phyloP scores from a whole-genome alignment of 805 yeast species.

The Ogataea pignaliae region DNA sequence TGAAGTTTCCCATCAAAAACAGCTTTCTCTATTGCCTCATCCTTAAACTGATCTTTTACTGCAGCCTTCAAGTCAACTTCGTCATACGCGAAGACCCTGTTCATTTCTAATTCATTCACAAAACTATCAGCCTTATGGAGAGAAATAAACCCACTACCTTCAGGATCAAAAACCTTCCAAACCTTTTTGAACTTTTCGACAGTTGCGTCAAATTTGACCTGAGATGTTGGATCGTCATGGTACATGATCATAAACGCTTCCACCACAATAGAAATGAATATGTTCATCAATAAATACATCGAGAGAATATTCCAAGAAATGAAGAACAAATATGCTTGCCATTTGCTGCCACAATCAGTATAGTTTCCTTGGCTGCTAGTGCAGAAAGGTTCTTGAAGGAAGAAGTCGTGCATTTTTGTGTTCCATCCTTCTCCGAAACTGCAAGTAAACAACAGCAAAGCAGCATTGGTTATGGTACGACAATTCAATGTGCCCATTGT shows the following conservation, averaged over 20 bases:
- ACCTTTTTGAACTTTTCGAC: constrained; percentile 58
- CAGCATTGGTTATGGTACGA: constrained; percentile 72
- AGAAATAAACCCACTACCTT: constrained; percentile 63
- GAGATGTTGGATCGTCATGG: constrained; percentile 37
- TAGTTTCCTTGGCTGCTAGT: constrained; percentile 30
- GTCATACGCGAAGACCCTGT: constrained; percentile 4
- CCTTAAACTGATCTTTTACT: constrained; percentile 3
- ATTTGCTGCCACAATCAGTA: constrained; percentile 70
- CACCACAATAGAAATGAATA: constrained; percentile 78
- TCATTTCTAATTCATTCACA: constrained; percentile 43
- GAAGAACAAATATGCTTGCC: constrained; percentile 50
- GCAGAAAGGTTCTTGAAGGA: constrained; percentile 63
- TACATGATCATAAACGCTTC: constrained; percentile 83
- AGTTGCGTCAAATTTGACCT: constrained; percentile 50
- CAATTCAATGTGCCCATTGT: constrained; percentile 65
- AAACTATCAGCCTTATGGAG: constrained; percentile 48
- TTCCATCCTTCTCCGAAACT: constrained; percentile 95
- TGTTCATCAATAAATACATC: constrained; percentile 83
- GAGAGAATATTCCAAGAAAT: constrained; percentile 81
- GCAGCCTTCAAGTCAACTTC: constrained; percentile 1
- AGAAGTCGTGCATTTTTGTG: constrained; percentile 67
- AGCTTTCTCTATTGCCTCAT: constrained; percentile 5
- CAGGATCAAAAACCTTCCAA: constrained; percentile 71
- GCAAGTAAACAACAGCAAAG: constrained; percentile 68
- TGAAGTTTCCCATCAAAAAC: background rate